Conservation (phyloP, 2,329 filamentous ascomycete genomes). For the Lizonia empirigonia region DNA sequence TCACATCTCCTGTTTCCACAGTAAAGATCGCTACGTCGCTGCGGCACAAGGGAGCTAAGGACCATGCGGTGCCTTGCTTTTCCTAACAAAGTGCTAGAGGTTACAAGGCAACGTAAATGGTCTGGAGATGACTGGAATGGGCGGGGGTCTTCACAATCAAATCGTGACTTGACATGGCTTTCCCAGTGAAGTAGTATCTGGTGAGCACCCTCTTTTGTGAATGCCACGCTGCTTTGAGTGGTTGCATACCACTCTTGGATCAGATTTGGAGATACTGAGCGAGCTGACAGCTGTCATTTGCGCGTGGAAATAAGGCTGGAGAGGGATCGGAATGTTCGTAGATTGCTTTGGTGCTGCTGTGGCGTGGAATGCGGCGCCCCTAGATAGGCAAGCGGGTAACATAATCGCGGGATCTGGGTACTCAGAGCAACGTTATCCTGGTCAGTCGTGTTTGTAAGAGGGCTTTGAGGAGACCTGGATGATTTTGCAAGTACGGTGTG, state of each 20-base stretch:
- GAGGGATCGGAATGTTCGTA: slow-evolving; percentile 10
- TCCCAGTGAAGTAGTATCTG: background rate
- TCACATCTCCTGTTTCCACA: slow-evolving; percentile 15
- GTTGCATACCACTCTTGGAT: background rate
- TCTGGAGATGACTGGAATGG: slow-evolving; percentile 13
- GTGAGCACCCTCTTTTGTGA: background rate
- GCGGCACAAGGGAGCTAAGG: slow-evolving; percentile 14
- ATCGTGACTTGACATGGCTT: background rate
- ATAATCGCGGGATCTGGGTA: slow-evolving; percentile 1
- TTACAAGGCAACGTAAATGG: slow-evolving; percentile 13
- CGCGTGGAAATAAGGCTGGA: slow-evolving; percentile 12
- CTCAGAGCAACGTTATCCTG: slow-evolving; percentile 9
- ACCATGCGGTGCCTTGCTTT: slow-evolving; percentile 13
- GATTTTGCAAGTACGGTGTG: background rate
- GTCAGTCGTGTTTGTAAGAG: background rate
- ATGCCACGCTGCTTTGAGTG: background rate
- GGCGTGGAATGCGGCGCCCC: slow-evolving; percentile 18
- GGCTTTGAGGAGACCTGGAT: background rate
- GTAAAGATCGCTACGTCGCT: slow-evolving; percentile 12
- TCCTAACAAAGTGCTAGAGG: slow-evolving; percentile 9
- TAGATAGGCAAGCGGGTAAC: slow-evolving; percentile 1
- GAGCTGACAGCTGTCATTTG: slow-evolving; percentile 28
- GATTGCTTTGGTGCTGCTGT: slow-evolving; percentile 5
- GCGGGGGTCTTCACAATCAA: background rate
- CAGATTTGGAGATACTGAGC: background rate